Evolutionary conservation across 208 protist genomes (phyloP), one percentile per base, ranked within the genome.

Genomic region (Acanthamoeba triangularis): DNA sequence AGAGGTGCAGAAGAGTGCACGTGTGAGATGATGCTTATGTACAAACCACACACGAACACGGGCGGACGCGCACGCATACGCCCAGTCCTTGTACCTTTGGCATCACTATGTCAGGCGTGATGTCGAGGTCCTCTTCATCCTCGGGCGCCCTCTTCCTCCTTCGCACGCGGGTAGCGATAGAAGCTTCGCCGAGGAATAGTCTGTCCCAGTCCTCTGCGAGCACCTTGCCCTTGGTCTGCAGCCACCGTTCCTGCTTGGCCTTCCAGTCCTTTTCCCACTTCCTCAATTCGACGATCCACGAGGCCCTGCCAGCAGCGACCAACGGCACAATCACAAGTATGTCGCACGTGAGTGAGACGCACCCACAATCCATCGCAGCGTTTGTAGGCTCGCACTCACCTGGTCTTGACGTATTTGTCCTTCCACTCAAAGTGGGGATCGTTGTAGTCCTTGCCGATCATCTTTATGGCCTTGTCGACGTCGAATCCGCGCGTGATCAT

Each of bases 401-500:
- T 59, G 16, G 87, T 93, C n/a, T 76, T 67, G 30, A 93, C 87
- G 47, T 93, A 93, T 56, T 76, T 67, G 87, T 49, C 47, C 35
- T 76, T 72, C 87, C 87, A 93, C 11, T 93, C 87, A 76, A 76
- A 93, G 54, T 56, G 35, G 25, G 87, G 63, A 35, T 93, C 87
- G 61, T 76, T 49, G 47, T 93, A 93, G 47, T 35, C 87, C 63
- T 67, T 78, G 37, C 87, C 87, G 56, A 93, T 30, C 41, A 56
- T 72, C 59, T 93, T 76, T 18, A 93, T 76, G 33, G 87, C 87
- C n/a, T 49, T 56, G 23, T 67, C 52, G 33, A 76, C 41, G 41
- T 76, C 47, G 25, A 93, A 59, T 1, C 87, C 63, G 13, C 87
- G 33, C 14, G 87, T 93, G n/a, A 93, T 76, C 87, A 93, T 93